Base-by-base conservation (phyloP, 176 grass and related monocot species). In the Pontederia crassipes region DNA sequence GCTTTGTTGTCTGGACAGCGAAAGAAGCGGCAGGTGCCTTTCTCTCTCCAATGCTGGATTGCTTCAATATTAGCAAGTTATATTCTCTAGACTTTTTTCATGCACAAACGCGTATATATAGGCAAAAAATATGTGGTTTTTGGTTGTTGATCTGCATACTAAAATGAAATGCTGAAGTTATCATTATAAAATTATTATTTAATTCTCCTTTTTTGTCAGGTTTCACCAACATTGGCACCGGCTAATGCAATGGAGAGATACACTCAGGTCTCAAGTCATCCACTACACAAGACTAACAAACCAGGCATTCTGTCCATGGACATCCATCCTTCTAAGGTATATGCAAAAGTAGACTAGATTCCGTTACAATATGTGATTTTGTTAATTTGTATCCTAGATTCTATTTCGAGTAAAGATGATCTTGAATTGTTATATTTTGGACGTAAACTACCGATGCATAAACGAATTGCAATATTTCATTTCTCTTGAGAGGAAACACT, bases 201-300 rank as follows among this genome's bases (percentile, higher is more conserved):
- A 2, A 20, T 20, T 12, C 58, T 69, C 15, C 48, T 50, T 48
- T 61, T 58, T 49, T 78, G 45, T 45, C 58, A 98, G 88, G 74
- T 93, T 48, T 68, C 85, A 66, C 69, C 77, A 65, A 86, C 77
- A 53, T 75, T 98, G 74, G 85, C 79, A 17, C 49, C 77, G 2
- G 62, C 93, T 60, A 82, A 93, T 78, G 77, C 71, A 69, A 50
- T 98, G 8, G 88, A 98, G 72, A 81, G 79, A 73, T 93, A 98
- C 18, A 93, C 94, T 52, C 94, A 98, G 63, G 83, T 93, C 18
- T 89, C 85, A 50, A 98, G 88, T 62, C 94, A 98, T 63, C 88
- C 94, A 53, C 87, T 98, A 55, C 94, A 98, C 73, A 98, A 89
- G 77, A 89, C 88, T 53, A 98, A 93, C 61, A 98, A 93, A 56